These are phyloP conservation scores for Rhizopogon rudus DNA, from an alignment of 768 basidiomycete species.

Conservation along the genomic window DNA sequence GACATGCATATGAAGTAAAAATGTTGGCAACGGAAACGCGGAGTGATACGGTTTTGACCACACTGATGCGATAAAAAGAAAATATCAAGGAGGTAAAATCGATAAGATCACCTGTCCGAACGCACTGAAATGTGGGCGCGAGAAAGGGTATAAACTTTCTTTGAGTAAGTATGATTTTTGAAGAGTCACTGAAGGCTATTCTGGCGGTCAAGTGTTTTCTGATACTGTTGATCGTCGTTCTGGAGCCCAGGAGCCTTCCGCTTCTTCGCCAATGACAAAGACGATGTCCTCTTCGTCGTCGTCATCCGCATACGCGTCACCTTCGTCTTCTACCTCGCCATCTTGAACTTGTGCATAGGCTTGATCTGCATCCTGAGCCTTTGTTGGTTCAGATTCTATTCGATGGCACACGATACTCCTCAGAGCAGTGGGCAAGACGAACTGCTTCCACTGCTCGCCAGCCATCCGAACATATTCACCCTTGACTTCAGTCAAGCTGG, in stretches of 20 bases:
- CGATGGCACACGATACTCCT: slow-evolving; percentile 30
- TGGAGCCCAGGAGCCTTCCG: slow-evolving; percentile 32
- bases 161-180: not conserved
- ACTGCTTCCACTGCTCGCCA: slow-evolving; percentile 52
- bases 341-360: slow-evolving; percentile 5
- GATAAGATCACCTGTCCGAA: not conserved
- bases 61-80: not conserved
- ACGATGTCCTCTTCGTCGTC: slow-evolving; percentile 76
- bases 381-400: not conserved
- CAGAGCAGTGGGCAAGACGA: slow-evolving; percentile 54
- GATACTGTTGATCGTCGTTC: slow-evolving; percentile 15
- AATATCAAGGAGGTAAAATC: not conserved
- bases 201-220: not conserved
- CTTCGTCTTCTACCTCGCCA: slow-evolving; percentile 18
- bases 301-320: slow-evolving; percentile 41
- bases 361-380: slow-evolving; percentile 1
- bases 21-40: not conserved
- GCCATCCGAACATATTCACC: slow-evolving; percentile 65
- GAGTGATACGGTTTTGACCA: not conserved
- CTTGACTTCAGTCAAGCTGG: slow-evolving; percentile 66
- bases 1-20: not conserved
- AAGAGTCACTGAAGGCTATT: not conserved
- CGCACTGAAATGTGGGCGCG: not conserved
- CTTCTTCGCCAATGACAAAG: slow-evolving; percentile 57
- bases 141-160: not conserved